Evolutionary conservation across 352 stramenopile genomes (phyloP), one percentile per base, ranked within the genome.

Genomic region (Pythium dissotocum): DNA sequence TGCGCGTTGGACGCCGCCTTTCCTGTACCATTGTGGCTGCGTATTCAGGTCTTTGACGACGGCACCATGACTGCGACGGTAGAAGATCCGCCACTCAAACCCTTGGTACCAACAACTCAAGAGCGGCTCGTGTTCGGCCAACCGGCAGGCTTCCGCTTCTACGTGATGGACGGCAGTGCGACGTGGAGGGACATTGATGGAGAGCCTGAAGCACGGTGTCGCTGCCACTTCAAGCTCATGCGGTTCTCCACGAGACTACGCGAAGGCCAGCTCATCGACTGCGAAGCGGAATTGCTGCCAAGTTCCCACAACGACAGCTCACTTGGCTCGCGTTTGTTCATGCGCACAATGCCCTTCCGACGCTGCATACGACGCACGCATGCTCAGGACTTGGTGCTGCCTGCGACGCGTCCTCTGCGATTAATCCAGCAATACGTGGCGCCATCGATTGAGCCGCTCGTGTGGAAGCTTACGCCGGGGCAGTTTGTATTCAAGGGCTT

Each of bases 401-500:
- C 62, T 14, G 53, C 53, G 21, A 32, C 32, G 5, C 33, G 53
- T 21, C n/a, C 38, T 14, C 18, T 68, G 13, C 53, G 40, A 28
- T 33, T 68, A 9, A 28, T 68, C n/a, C 32, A 62, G 40, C 62
- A 68, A 44, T n/a, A 24, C 28, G 62, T 68, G 12, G 6, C 30
- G 13, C 53, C 54, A 9, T 58, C 53, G 9, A 68, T 68, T 35
- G 32, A 21, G 10, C 53, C 42, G 18, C 42, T 68, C 1, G 30
- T 68, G 2, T 68, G 62, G 62, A 32, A 35, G n/a, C 73, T 91
- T 8, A 91, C 83, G 4, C 76, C 78, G 2, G 83, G 83, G 3
- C 33, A 66, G 16, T 91, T 80, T 69, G 74, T 65, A 51, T 70
- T 91, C 18, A 85, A 80, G 36, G 83, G 83, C 5, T 79, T 80